phyloP scores from a whole-genome alignment of 2,329 filamentous ascomycete species.

The Elsinoe perseae region DNA sequence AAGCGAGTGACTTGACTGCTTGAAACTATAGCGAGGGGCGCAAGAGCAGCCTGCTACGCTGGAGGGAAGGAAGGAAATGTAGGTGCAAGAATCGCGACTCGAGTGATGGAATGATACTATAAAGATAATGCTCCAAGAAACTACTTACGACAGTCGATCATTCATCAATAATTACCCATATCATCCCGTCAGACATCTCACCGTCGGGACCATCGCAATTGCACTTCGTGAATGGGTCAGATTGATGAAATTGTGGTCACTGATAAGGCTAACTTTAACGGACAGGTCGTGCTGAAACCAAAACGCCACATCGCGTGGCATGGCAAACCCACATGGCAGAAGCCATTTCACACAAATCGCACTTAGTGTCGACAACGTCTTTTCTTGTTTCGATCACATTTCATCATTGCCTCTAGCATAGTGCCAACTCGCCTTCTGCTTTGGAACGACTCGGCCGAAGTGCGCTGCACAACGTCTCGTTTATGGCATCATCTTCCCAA shows the following conservation, averaged over 20 bases:
- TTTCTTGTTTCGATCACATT: background rate
- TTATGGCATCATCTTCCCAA: background rate
- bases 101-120: background rate
- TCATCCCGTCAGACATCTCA: conserved; percentile 4
- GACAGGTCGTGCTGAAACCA: background rate
- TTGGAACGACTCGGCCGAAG: background rate
- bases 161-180: background rate
- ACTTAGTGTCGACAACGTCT: background rate
- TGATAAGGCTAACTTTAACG: conserved; percentile 14
- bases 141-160: background rate
- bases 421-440: too few relatives aligned
- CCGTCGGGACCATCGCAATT: background rate
- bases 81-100: background rate
- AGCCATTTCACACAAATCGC: background rate
- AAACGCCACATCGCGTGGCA: conserved; percentile 11
- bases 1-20: too few relatives aligned
- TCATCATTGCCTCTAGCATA: background rate
- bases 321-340: background rate
- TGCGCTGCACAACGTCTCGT: background rate
- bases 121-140: background rate
- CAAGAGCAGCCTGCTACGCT: too few relatives aligned
- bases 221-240: background rate
- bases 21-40: too few relatives aligned
- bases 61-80: conserved; percentile 33
- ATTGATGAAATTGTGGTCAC: background rate